A percentile compares a stretch with the other conserved stretches of the same genome.
Evolutionary conservation across 495 filamentous ascomycete species (phyloP).

Genomic region (Xylaria venustula): DNA sequence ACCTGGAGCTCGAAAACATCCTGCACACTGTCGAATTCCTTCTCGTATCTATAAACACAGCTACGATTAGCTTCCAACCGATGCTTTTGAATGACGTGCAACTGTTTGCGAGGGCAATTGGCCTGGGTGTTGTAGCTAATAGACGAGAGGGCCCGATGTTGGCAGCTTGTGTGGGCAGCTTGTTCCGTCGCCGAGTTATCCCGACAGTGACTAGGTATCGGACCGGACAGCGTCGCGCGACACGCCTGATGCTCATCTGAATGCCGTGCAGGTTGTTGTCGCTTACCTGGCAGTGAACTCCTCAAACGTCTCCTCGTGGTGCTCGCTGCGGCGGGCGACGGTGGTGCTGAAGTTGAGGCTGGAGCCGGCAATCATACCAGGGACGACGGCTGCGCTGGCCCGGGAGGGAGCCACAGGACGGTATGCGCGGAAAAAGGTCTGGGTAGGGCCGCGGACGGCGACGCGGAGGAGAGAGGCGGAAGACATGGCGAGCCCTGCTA

Average conservation of each 20-base stretch:
- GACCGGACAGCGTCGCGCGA: background rate
- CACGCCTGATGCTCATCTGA: background rate
- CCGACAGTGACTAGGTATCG: background rate
- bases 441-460: slow-evolving; percentile 66
- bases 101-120: slow-evolving; percentile 18
- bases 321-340: slow-evolving; percentile 53
- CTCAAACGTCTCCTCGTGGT: slow-evolving; percentile 93
- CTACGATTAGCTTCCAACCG: slow-evolving; percentile 25
- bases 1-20: slow-evolving; percentile 99
- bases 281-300: slow-evolving; percentile 97
- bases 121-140: slow-evolving; percentile 27
- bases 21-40: slow-evolving; percentile 96
- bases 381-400: slow-evolving; percentile 41
- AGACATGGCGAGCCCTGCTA: slow-evolving; percentile 50
- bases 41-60: slow-evolving; percentile 78
- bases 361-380: slow-evolving; percentile 42
- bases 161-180: background rate
- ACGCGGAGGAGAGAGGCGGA: slow-evolving; percentile 67
- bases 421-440: slow-evolving; percentile 61
- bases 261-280: background rate
- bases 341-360: slow-evolving; percentile 69
- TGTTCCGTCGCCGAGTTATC: background rate
- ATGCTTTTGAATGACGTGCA: background rate
- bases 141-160: background rate
- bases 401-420: slow-evolving; percentile 58